Evolutionary conservation across 768 basidiomycete species (phyloP).

Genomic region (Glaciozyma antarctica): DNA sequence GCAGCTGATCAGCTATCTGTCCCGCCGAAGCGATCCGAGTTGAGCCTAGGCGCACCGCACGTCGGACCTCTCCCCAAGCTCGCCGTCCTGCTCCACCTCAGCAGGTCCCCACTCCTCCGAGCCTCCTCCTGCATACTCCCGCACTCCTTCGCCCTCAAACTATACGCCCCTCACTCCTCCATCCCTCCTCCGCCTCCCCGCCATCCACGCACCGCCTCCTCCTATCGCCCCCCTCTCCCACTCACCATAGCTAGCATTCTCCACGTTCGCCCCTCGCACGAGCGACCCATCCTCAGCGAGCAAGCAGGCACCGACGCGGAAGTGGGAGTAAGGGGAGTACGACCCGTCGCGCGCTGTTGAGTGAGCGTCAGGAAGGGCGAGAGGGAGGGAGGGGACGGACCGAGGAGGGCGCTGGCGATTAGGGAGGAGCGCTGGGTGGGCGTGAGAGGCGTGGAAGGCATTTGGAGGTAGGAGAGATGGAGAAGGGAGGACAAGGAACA

Average conservation of each 20-base stretch:
- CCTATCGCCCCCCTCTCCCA: background rate
- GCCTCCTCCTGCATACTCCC: background rate
- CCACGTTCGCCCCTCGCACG: slow-evolving; percentile 80
- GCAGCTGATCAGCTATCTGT: no score
- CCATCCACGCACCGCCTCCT: background rate
- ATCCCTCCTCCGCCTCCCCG: background rate
- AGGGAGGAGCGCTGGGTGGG: no score
- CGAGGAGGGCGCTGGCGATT: no score
- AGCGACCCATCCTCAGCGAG: slow-evolving; percentile 59
- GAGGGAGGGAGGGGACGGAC: no score
- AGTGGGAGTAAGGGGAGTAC: slow-evolving; percentile 80
- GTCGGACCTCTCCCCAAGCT: no score
- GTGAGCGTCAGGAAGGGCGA: no score
- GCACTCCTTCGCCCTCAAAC: background rate
- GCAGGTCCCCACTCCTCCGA: background rate
- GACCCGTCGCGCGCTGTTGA: slow-evolving; percentile 48
- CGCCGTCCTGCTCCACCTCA: background rate
- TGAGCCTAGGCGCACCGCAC: no score
- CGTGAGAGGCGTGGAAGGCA: no score
- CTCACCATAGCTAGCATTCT: slow-evolving; percentile 84
- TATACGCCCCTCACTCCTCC: background rate
- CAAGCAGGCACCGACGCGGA: slow-evolving; percentile 83
- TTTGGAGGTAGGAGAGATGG: no score
- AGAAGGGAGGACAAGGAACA: no score
- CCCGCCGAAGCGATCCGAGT: background rate